Evolutionary conservation across 2,329 filamentous ascomycete species (phyloP), one percentile per base, ranked within the genome.

Genomic region (Trichocomaceae sp.): DNA sequence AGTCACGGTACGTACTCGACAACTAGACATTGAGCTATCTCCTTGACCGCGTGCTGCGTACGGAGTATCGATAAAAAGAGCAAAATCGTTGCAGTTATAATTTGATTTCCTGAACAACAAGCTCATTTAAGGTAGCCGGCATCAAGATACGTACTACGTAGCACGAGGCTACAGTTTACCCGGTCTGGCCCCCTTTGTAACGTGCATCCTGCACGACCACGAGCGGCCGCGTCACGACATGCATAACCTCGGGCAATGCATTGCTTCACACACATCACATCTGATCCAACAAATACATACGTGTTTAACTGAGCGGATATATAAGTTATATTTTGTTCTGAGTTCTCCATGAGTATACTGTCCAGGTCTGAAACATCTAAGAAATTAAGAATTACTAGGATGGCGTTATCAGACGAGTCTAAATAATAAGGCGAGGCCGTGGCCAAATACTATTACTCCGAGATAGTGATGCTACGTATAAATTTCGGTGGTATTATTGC

Each of bases 221-320:
- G 47, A 41, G 23, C 23, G 39, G 49, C 39, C 49, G 37, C 49
- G 48, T 50, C 48, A 50, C 8, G 23, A n/a, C 23, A 50, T 50
- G 48, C 35, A 42, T 50, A 35, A 50, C 5, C 10, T 10, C 3
- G 10, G 26, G 10, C 26, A 6, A 29, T 35, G 31, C 12, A 35
- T 15, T 35, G 2, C 31, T 35, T 35, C 15, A 13, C 31, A 35
- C 31, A 15, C 31, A 15, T 35, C 31, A 35, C 15, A 35, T 35
- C 31, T 35, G 31, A 35, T 8, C 12, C 31, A 35, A 15, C 31
- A 13, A 15, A 33, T 33, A 26, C n/a, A n/a, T n/a, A n/a, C n/a
- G n/a, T n/a, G n/a, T n/a, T n/a, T n/a, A n/a, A n/a, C n/a, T n/a
- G n/a, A n/a, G n/a, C n/a, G n/a, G n/a, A n/a, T n/a, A n/a, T n/a